A percentile compares a stretch with the other conserved stretches of the same genome.
phyloP scores from a whole-genome alignment of 2,329 filamentous ascomycete genomes.

The Bipolaris victoriae region DNA sequence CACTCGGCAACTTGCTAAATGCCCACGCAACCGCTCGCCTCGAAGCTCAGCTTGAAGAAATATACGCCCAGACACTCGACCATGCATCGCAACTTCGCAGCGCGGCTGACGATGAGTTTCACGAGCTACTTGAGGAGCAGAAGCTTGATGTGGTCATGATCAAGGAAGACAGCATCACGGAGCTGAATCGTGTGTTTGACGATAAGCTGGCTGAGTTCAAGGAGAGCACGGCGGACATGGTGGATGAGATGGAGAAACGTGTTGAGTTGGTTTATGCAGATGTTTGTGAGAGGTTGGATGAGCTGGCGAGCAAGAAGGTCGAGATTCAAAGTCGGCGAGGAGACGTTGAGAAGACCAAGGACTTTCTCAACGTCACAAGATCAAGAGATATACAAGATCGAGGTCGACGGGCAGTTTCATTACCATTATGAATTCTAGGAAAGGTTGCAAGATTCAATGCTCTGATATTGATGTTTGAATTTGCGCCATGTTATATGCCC shows the following conservation, averaged over 20 bases:
- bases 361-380: not conserved
- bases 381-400: not conserved
- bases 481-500: not conserved
- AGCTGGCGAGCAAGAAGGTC: not conserved
- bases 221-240: constrained; percentile 5
- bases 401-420: not conserved
- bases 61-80: constrained; percentile 13
- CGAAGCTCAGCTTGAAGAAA: constrained; percentile 2
- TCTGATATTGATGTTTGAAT: not conserved
- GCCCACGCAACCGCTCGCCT: constrained; percentile 1
- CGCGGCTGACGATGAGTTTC: constrained; percentile 16
- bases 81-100: constrained; percentile 13
- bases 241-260: constrained; percentile 2
- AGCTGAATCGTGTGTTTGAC: constrained; percentile 5
- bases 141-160: constrained; percentile 4
- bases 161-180: constrained; percentile 10
- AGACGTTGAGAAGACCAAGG: not conserved
- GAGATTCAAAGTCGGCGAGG: not conserved
- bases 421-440: not conserved
- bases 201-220: constrained; percentile 10
- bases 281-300: constrained; percentile 1
- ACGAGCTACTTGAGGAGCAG: constrained; percentile 14
- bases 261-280: not conserved
- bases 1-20: constrained; percentile 12
- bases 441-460: not conserved